A percentile compares a stretch with the other conserved stretches of the same genome.
These are phyloP conservation scores for Populus pruinosa DNA, from an alignment of 345 rosid species.

Conservation along the genomic window DNA sequence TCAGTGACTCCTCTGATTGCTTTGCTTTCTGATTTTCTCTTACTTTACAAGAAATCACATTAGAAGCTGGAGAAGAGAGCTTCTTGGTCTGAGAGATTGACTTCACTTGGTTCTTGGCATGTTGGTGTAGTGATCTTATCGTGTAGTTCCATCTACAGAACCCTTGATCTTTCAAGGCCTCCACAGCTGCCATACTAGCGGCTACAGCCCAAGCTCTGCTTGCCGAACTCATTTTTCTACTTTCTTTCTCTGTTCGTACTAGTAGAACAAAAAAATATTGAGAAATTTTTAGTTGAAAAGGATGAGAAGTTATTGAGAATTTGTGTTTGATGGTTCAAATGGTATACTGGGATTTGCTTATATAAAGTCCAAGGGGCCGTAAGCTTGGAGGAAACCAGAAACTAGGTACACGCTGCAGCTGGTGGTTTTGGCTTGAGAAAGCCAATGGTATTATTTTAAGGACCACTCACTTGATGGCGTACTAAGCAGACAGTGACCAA, in stretches of 20 bases:
- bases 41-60: conserved; percentile 2
- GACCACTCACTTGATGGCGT: not conserved
- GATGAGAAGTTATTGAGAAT: not conserved
- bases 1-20: conserved; percentile 26
- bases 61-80: conserved; percentile 36
- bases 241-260: too few species aligned
- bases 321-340: not conserved
- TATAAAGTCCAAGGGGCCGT: not conserved
- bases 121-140: conserved; percentile 38
- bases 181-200: conserved; percentile 55
- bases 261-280: too few species aligned
- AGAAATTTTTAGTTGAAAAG: not conserved
- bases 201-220: conserved; percentile 53
- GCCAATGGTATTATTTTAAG: too few species aligned
- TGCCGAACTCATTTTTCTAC: conserved; percentile 16
- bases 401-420: not conserved
- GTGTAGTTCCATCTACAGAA: conserved; percentile 55
- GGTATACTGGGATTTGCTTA: not conserved
- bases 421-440: too few species aligned
- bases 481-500: too few species aligned
- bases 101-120: conserved; percentile 36
- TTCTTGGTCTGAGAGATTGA: conserved; percentile 42
- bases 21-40: conserved; percentile 16
- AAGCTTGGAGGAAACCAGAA: not conserved
- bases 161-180: conserved; percentile 60